A percentile compares a stretch with the other conserved stretches of the same genome.
phyloP scores from a whole-genome alignment of 2,329 filamentous ascomycete genomes.

The Madurella mycetomatis region DNA sequence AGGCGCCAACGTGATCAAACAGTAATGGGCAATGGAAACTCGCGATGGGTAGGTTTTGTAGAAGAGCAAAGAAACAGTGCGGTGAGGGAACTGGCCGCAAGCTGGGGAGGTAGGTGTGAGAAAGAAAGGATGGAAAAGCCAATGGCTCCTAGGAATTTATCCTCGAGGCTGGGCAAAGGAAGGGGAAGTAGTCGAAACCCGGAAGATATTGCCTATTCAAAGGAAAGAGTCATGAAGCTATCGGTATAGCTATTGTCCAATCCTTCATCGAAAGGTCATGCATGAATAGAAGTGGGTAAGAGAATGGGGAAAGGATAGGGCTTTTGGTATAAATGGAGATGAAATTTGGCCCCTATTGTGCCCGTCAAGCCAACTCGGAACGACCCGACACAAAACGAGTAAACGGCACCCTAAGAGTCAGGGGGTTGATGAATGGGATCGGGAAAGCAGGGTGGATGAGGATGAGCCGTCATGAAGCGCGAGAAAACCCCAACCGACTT shows the following conservation, averaged over 20 bases:
- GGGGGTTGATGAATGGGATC: background rate
- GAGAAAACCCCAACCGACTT: background rate
- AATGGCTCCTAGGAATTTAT: background rate
- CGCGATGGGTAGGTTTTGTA: background rate
- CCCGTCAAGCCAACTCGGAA: background rate
- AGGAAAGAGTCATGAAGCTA: background rate
- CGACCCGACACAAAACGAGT: background rate
- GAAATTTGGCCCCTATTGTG: conserved; percentile 1
- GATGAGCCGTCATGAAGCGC: background rate
- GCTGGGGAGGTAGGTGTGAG: background rate
- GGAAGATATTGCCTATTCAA: conserved; percentile 1
- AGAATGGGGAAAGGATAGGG: background rate
- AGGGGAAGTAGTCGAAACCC: background rate
- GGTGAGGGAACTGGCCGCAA: background rate
- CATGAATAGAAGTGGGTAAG: background rate
- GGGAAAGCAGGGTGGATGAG: background rate
- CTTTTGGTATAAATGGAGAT: background rate
- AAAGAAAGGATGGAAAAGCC: background rate
- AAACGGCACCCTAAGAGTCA: background rate
- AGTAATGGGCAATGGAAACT: background rate
- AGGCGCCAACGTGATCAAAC: background rate
- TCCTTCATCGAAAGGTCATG: conserved; percentile 3
- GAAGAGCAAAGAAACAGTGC: background rate
- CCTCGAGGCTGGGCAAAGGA: background rate
- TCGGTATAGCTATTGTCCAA: conserved; percentile 4